Conservation (phyloP, 768 basidiomycete species). For the Suillus variegatus region DNA sequence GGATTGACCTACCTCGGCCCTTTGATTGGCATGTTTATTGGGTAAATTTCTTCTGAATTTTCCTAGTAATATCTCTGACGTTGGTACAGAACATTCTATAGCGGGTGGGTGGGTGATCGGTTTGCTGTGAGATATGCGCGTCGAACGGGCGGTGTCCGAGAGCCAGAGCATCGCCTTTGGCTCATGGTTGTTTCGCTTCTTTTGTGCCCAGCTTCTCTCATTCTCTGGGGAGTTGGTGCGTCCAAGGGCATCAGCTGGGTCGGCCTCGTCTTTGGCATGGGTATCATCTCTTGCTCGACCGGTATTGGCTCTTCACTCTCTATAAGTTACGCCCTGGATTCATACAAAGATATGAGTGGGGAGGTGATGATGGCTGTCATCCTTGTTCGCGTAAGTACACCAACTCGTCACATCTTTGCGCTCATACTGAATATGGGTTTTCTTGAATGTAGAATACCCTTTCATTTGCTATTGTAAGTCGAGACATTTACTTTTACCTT, state of each 20-base stretch:
- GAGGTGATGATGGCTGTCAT: slow-evolving; percentile 24
- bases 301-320: slow-evolving; percentile 21
- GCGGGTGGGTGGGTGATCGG: slow-evolving; percentile 22
- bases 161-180: slow-evolving; percentile 27
- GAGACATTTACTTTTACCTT: background rate
- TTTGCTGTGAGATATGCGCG: slow-evolving; percentile 23
- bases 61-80: slow-evolving; percentile 3
- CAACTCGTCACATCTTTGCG: background rate
- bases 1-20: slow-evolving; percentile 23
- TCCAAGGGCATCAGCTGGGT: slow-evolving; percentile 18
- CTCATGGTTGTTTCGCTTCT: slow-evolving; percentile 22
- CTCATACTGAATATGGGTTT: background rate
- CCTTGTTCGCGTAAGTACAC: slow-evolving; percentile 18
- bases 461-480: slow-evolving; percentile 21
- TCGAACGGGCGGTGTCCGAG: slow-evolving; percentile 16
- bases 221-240: slow-evolving; percentile 23
- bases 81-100: slow-evolving; percentile 17
- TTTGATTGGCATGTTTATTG: slow-evolving; percentile 21
- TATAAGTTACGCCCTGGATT: slow-evolving; percentile 22
- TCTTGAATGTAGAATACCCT: slow-evolving; percentile 15
- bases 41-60: slow-evolving; percentile 9
- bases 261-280: slow-evolving; percentile 22
- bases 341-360: slow-evolving; percentile 21
- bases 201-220: slow-evolving; percentile 20
- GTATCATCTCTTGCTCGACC: slow-evolving; percentile 23